Conservation (phyloP, 371 early-diverging fungal species). For the Mucor racemosus region DNA sequence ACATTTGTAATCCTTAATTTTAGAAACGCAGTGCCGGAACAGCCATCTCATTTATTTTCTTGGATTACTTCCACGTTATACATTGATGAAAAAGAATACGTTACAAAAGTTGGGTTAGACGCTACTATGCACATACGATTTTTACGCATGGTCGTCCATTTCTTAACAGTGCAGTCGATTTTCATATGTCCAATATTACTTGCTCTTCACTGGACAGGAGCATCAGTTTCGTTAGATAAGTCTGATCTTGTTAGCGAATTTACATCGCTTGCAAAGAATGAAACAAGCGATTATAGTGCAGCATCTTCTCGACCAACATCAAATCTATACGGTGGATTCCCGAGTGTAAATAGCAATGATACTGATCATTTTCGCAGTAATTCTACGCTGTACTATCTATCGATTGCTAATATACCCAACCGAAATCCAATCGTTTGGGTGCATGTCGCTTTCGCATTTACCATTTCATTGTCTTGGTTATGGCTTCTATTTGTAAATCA, state of each 20-base stretch:
- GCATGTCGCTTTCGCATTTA: slow-evolving; percentile 44
- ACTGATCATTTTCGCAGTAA: slow-evolving; percentile 41
- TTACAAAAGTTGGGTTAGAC: slow-evolving; percentile 64
- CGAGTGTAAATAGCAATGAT: not conserved
- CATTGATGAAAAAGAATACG: slow-evolving; percentile 48
- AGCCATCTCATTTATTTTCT: slow-evolving; percentile 52
- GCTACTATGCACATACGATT: slow-evolving; percentile 73
- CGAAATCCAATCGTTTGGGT: slow-evolving; percentile 42
- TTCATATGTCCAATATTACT: slow-evolving; percentile 55
- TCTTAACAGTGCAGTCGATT: slow-evolving; percentile 50
- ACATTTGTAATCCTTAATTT: not conserved
- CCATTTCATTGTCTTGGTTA: slow-evolving; percentile 46
- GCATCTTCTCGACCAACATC: not conserved
- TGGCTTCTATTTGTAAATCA: slow-evolving; percentile 58
- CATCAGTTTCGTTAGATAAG: slow-evolving; percentile 6
- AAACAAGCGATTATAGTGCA: not conserved
- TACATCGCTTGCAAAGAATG: slow-evolving; percentile 19
- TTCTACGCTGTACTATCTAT: slow-evolving; percentile 45
- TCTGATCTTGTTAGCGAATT: slow-evolving; percentile 23
- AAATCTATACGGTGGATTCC: not conserved
- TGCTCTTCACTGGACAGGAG: slow-evolving; percentile 55
- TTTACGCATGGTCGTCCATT: slow-evolving; percentile 67
- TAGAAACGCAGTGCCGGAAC: slow-evolving; percentile 48
- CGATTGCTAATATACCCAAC: slow-evolving; percentile 49
- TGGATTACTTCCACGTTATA: slow-evolving; percentile 48